phyloP scores from a whole-genome alignment of 2,329 filamentous ascomycete genomes.

The Dendryphion nanum region DNA sequence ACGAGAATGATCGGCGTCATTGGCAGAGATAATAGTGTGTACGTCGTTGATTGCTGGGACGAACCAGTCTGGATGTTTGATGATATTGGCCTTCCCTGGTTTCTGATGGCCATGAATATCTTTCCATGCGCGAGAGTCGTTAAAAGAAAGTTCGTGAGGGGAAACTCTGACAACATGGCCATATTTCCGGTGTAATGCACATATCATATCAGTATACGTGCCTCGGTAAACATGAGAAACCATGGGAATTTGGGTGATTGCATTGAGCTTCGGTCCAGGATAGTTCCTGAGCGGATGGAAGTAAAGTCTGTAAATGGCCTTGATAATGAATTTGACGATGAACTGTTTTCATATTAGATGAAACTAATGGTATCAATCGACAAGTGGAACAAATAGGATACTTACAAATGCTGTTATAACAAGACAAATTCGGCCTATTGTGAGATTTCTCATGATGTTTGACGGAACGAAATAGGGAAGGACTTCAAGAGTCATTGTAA shows the following conservation, averaged over 20 bases:
- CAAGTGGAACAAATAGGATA: background rate
- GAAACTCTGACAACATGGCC: constrained; percentile 20
- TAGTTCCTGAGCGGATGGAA: constrained; percentile 40
- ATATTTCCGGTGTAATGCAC: constrained; percentile 33
- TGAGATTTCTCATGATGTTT: background rate
- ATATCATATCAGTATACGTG: constrained; percentile 18
- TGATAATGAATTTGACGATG: constrained; percentile 5
- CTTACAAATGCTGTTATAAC: background rate
- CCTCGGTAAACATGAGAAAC: constrained; percentile 11
- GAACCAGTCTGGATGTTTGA: constrained; percentile 2
- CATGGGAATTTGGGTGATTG: constrained; percentile 23
- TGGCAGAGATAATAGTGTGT: constrained; percentile 5
- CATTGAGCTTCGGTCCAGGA: constrained; percentile 38
- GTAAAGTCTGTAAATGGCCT: constrained; percentile 38
- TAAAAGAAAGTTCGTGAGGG: constrained; percentile 19
- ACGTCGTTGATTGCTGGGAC: constrained; percentile 2
- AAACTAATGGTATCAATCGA: no score
- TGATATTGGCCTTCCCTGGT: constrained; percentile 5
- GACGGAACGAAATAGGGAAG: background rate
- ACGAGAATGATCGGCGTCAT: constrained; percentile 12
- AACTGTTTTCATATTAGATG: no score
- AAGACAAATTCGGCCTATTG: background rate
- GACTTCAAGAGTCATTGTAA: background rate
- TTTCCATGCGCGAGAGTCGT: constrained; percentile 11
- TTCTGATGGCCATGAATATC: constrained; percentile 20